Evolutionary conservation across 2,329 filamentous ascomycete species (phyloP), one percentile per base, ranked within the genome.

Genomic region (Sporothrix pallida): DNA sequence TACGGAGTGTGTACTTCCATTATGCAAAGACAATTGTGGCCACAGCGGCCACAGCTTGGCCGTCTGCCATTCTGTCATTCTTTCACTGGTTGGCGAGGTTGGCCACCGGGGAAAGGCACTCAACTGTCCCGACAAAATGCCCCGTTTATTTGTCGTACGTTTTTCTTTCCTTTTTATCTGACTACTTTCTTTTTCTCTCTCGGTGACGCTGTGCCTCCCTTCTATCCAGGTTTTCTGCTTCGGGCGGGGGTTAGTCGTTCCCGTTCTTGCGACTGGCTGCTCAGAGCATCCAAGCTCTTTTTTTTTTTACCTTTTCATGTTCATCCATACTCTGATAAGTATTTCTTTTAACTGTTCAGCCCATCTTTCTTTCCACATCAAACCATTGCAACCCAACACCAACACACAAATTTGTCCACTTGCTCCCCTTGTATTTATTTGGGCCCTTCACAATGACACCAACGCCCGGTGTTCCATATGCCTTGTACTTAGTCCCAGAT

Each of bases 251-350:
- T 48, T 15, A 37, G 9, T 9, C 23, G 13, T 52, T 69, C 9
- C 15, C 23, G 13, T 52, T 69, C 65, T 69, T 69, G 17, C 48
- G 65, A 52, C 65, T 69, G 2, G 26, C 26, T 52, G 10, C n/a
- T 52, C 65, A 52, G 20, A 7, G 26, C 37, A 12, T 46, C 65
- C 65, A 69, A 42, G 65, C 67, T 42, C 54, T 69, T 26, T 48
- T 42, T 37, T 42, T 65, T 37, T n/a, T 9, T 12, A 44, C 20
- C 31, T 65, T 17, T 46, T 20, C n/a, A 20, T 31, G 3, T 12
- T 20, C 5, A 26, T n/a, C 4, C 31, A 10, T 26, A 13, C 37
- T 23, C 60, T 23, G 31, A 37, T 37, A 37, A 37, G 31, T 37
- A 20, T 20, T 3, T 37, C 17, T 37, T 37, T 37, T 37, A 37